Percentiles rank a stretch among this genome's conserved stretches.
Conservation (phyloP, 2,329 filamentous ascomycete species). For the Cladosporium phlei region DNA sequence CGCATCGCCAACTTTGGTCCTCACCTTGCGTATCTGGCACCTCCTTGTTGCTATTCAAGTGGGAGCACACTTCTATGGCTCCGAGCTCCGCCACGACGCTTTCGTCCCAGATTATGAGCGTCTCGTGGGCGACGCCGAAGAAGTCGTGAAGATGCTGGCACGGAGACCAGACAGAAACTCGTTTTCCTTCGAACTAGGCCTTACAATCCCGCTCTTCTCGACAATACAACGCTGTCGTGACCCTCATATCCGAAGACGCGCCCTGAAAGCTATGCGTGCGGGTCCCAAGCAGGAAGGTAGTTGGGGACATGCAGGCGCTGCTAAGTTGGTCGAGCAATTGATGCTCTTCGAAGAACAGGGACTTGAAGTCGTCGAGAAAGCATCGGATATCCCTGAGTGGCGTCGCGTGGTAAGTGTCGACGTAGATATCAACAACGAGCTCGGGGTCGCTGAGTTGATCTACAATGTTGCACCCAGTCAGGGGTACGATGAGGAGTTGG, state of each 20-base stretch:
- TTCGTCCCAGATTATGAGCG: constrained; percentile 6
- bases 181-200: constrained; percentile 20
- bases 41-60: constrained; percentile 10
- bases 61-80: constrained; percentile 1
- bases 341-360: constrained; percentile 20
- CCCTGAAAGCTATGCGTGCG: constrained; percentile 14
- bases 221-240: constrained; percentile 17
- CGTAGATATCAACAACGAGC: not conserved
- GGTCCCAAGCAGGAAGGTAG: constrained; percentile 19
- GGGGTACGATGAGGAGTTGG: constrained; percentile 1
- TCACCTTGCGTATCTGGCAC: constrained; percentile 16
- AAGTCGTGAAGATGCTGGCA: constrained; percentile 6
- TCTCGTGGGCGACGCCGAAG: constrained; percentile 13
- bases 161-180: not conserved
- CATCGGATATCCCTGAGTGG: constrained; percentile 17
- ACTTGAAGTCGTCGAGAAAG: constrained; percentile 4
- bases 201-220: constrained; percentile 14
- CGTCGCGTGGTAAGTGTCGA: not conserved
- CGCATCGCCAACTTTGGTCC: constrained; percentile 1
- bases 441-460: not conserved
- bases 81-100: constrained; percentile 12
- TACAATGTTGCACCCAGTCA: constrained; percentile 3
- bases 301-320: constrained; percentile 18
- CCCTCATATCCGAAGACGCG: constrained; percentile 17
- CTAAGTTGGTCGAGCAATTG: constrained; percentile 17